Percentiles rank a stretch among this genome's conserved stretches.
Conservation (phyloP, 805 yeast genomes). For the Candida qinlingensis region DNA sequence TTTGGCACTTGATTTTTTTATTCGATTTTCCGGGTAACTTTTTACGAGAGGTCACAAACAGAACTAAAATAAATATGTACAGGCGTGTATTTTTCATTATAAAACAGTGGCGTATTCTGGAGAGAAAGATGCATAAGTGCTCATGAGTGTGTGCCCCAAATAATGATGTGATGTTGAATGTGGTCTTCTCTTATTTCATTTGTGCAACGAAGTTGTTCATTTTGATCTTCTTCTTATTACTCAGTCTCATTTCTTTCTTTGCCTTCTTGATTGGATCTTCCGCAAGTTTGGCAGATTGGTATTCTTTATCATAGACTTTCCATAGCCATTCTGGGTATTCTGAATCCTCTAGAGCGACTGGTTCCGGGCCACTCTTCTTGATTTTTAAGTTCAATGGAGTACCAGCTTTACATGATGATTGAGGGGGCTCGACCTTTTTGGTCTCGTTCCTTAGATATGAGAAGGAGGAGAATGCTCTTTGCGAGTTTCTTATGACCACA, state of each 20-base stretch:
- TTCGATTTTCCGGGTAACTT: too few species aligned
- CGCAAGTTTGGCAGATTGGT: constrained; percentile 51
- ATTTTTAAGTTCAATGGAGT: constrained; percentile 68
- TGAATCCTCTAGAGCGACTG: constrained; percentile 78
- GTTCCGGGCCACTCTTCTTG: constrained; percentile 77
- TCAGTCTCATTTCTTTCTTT: constrained; percentile 62
- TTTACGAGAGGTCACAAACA: too few species aligned
- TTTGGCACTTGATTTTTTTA: too few species aligned
- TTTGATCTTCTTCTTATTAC: constrained; percentile 67
- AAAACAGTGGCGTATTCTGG: too few species aligned
- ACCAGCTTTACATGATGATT: constrained; percentile 62
- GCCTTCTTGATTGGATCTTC: constrained; percentile 61
- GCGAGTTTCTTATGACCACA: background rate
- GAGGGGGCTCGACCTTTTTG: constrained; percentile 6
- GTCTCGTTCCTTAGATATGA: constrained; percentile 3
- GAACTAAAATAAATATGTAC: too few species aligned
- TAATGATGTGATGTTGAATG: background rate
- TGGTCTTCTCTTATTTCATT: constrained; percentile 16
- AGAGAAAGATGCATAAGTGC: too few species aligned
- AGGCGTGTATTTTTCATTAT: too few species aligned
- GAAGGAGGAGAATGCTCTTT: constrained; percentile 3
- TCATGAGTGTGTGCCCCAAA: too few species aligned
- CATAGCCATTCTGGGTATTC: constrained; percentile 97
- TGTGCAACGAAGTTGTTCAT: constrained; percentile 70
- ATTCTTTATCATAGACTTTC: constrained; percentile 67